Evolutionary conservation across 352 stramenopile species (phyloP).

Genomic region (Phytophthora brassicae): DNA sequence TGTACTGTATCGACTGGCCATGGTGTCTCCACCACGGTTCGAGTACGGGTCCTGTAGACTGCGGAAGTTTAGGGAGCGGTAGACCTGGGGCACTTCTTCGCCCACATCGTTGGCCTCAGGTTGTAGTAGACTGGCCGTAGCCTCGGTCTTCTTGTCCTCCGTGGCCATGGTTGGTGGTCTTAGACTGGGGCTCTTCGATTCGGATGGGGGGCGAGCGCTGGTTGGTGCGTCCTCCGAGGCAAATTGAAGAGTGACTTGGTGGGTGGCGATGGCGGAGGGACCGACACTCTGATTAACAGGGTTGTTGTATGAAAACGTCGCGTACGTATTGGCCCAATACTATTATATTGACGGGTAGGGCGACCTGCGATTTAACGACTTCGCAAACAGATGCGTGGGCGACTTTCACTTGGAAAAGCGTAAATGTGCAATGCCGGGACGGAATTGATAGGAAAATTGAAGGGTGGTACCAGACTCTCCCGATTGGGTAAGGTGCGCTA

Average conservation of each 20-base stretch:
- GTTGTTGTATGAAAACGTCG: constrained; percentile 1
- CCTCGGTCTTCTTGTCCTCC: constrained; percentile 2
- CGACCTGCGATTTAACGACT: constrained; percentile 1
- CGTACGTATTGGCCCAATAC: constrained; percentile 7
- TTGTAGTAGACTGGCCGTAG: constrained; percentile 20
- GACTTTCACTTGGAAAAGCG: background rate
- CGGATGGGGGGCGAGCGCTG: constrained; percentile 8
- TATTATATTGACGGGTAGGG: no score
- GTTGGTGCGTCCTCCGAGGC: constrained; percentile 15
- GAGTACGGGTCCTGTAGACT: constrained; percentile 64
- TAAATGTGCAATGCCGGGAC: background rate
- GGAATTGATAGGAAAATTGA: background rate
- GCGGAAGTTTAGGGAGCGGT: constrained; percentile 66
- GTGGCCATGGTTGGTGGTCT: background rate
- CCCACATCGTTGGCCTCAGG: constrained; percentile 17
- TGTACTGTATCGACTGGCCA: constrained; percentile 23
- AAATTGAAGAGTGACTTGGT: constrained; percentile 35
- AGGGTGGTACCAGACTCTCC: background rate
- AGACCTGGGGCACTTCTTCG: constrained; percentile 52
- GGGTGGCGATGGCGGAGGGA: background rate
- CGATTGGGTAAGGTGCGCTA: background rate
- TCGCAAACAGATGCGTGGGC: background rate
- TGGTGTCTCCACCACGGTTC: constrained; percentile 11
- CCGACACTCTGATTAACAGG: background rate
- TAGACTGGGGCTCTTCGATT: constrained; percentile 27